Conservation (phyloP, 179 eudicot genomes). For the Patellifolia procumbens region DNA sequence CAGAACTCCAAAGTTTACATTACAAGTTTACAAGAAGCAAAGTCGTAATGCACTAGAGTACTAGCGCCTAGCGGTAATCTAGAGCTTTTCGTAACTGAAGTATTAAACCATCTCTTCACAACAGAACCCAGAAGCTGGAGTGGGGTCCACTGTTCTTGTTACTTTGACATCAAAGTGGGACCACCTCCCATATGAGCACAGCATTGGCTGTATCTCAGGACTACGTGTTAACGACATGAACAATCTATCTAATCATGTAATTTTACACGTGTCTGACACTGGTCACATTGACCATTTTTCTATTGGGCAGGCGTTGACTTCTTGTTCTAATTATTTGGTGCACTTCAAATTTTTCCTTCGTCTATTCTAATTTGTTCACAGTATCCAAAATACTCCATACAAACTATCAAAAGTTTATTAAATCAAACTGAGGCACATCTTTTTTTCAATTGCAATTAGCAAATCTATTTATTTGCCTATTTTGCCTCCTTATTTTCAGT, state of each 20-base stretch:
- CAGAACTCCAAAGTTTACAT: too few relatives aligned
- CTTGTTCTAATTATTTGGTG: not conserved
- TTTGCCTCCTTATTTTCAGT: too few relatives aligned
- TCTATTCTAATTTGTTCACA: too few relatives aligned
- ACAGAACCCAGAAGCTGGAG: not conserved
- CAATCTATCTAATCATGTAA: not conserved
- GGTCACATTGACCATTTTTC: constrained; percentile 33
- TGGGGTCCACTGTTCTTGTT: constrained; percentile 3
- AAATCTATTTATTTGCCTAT: not conserved
- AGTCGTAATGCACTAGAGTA: too few relatives aligned
- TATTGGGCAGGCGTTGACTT: too few relatives aligned
- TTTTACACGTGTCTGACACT: constrained; percentile 34
- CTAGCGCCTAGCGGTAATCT: too few relatives aligned
- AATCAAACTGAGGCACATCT: too few relatives aligned
- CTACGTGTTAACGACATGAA: not conserved
- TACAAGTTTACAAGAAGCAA: too few relatives aligned
- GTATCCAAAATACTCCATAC: too few relatives aligned
- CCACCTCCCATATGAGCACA: constrained; percentile 12
- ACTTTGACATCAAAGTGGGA: not conserved
- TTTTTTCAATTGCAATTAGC: not conserved
- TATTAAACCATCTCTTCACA: not conserved
- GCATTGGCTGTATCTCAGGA: not conserved
- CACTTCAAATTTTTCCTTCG: not conserved
- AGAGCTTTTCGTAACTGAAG: too few relatives aligned
- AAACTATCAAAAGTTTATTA: too few relatives aligned